phyloP scores from a whole-genome alignment of 2,329 filamentous ascomycete genomes.

The Acarospora socialis region DNA sequence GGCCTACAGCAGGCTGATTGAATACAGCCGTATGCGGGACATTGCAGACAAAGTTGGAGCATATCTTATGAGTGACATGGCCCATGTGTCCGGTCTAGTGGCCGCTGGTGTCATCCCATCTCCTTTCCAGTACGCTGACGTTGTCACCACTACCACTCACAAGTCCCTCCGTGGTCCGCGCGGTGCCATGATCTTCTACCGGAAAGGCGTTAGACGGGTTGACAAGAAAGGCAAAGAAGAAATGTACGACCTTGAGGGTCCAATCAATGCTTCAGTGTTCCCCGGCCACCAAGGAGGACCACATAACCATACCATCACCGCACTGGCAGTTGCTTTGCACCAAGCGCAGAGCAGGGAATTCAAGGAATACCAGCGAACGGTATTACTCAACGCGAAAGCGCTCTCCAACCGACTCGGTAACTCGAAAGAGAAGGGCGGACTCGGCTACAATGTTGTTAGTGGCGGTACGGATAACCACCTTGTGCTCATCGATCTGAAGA shows the following conservation, averaged over 20 bases:
- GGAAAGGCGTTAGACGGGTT: constrained; percentile 72
- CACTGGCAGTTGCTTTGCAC: constrained; percentile 83
- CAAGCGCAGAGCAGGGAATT: constrained; percentile 85
- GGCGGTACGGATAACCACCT: constrained; percentile 97
- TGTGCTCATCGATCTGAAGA: constrained; percentile 81
- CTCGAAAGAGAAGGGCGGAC: constrained; percentile 41
- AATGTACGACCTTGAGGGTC: constrained; percentile 77
- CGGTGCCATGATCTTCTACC: constrained; percentile 97
- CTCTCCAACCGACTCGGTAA: constrained; percentile 55
- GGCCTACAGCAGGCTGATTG: constrained; percentile 89
- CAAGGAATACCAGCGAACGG: constrained; percentile 79
- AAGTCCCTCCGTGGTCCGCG: constrained; percentile 91
- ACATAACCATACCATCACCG: constrained; percentile 98
- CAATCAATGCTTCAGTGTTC: constrained; percentile 95
- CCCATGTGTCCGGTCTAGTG: constrained; percentile 88
- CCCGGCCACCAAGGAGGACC: constrained; percentile 95
- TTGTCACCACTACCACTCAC: constrained; percentile 96
- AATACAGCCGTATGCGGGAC: constrained; percentile 83
- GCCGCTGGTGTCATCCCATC: constrained; percentile 82
- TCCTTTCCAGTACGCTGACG: constrained; percentile 78
- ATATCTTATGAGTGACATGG: constrained; percentile 92
- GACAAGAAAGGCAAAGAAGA: constrained; percentile 81
- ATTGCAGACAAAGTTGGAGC: constrained; percentile 84
- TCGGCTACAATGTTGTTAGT: constrained; percentile 77
- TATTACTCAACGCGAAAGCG: constrained; percentile 80